Percentiles rank a stretch among this genome's conserved stretches.
These are phyloP conservation scores for Lactarius evosmus DNA, from an alignment of 768 basidiomycete species.

Conservation along the genomic window DNA sequence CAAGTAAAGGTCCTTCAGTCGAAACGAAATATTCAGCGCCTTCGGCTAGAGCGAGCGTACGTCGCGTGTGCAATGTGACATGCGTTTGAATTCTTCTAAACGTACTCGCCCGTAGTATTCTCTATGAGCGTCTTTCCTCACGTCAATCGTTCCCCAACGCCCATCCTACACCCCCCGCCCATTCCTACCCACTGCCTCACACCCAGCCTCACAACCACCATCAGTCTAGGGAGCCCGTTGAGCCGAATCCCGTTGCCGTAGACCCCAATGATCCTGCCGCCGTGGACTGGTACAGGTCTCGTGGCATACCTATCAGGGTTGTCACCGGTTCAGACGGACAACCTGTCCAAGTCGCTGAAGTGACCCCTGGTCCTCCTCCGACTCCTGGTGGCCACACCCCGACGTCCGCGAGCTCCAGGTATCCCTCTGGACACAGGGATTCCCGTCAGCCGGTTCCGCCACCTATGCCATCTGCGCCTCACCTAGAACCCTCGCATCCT, in stretches of 20 bases:
- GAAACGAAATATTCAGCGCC: slow-evolving; percentile 78
- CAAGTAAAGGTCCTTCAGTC: slow-evolving; percentile 76
- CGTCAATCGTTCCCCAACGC: slow-evolving; percentile 32
- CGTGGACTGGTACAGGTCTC: slow-evolving; percentile 48
- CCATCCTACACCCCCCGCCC: slow-evolving; percentile 32
- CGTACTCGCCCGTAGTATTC: slow-evolving; percentile 45
- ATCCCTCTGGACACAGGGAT: slow-evolving; percentile 33
- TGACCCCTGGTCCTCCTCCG: slow-evolving; percentile 32
- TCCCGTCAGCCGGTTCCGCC: slow-evolving; percentile 31
- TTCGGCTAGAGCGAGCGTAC: slow-evolving; percentile 87
- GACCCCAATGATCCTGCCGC: slow-evolving; percentile 47
- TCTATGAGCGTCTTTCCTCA: slow-evolving; percentile 73
- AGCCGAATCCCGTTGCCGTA: slow-evolving; percentile 17
- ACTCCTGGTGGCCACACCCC: slow-evolving; percentile 25
- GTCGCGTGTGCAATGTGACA: slow-evolving; percentile 37
- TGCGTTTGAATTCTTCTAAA: slow-evolving; percentile 26
- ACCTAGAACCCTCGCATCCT: slow-evolving; percentile 16
- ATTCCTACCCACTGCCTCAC: slow-evolving; percentile 29
- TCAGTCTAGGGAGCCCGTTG: slow-evolving; percentile 13
- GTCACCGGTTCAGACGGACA: slow-evolving; percentile 49
- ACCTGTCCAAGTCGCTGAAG: slow-evolving; percentile 48
- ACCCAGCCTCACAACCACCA: slow-evolving; percentile 18
- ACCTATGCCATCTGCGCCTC: slow-evolving; percentile 30
- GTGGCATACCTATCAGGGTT: slow-evolving; percentile 47
- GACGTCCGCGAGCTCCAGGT: slow-evolving; percentile 21